Conservation (phyloP, 148 eudicot species). For the Persicaria maculosa region DNA sequence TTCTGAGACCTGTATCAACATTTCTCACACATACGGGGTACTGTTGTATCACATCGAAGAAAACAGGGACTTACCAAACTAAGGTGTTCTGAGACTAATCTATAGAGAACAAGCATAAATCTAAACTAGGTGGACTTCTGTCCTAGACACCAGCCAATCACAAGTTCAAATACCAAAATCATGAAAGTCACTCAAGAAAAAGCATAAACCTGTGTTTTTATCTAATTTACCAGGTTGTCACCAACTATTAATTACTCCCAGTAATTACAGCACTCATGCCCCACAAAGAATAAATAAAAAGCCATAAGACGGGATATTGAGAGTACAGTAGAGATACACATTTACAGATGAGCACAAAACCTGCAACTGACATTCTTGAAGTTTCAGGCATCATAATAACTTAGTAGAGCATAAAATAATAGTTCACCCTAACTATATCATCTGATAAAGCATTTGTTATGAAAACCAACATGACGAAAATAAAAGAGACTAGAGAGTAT, state of each 20-base stretch:
- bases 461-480: not conserved
- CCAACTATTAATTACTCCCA: no score
- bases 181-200: no score
- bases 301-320: no score
- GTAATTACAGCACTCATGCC: no score
- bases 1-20: not conserved
- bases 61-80: not conserved
- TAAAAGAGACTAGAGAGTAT: not conserved
- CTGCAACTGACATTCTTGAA: not conserved
- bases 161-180: no score
- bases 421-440: not conserved
- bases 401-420: not conserved
- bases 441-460: not conserved
- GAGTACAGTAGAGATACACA: not conserved
- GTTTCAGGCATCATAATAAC: not conserved
- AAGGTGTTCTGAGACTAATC: not conserved
- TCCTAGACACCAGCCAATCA: no score
- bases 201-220: no score
- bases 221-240: no score
- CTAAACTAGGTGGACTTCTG: no score
- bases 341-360: not conserved
- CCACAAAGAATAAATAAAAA: no score
- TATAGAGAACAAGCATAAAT: not conserved
- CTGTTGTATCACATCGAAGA: not conserved
- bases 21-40: not conserved